phyloP scores from a whole-genome alignment of 192 early-diverging fungal species.

The Coemansia sp. region DNA sequence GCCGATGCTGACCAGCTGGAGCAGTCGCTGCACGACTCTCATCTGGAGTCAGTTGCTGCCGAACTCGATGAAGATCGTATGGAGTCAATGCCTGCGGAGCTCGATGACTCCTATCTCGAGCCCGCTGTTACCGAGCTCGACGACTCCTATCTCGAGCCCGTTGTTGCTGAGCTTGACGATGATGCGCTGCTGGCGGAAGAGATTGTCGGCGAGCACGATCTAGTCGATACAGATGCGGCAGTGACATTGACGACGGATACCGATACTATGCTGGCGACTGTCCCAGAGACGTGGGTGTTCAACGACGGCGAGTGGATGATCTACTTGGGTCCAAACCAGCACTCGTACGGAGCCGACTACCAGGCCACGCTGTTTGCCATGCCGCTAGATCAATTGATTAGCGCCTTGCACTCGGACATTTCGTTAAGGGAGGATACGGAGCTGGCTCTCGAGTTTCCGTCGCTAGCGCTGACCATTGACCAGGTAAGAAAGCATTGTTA shows the following conservation, averaged over 20 bases:
- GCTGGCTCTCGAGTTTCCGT: constrained; percentile 51
- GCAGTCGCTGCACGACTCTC: constrained; percentile 1
- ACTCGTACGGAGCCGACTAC: constrained; percentile 21
- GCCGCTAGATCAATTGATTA: constrained; percentile 36
- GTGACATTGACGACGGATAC: too few relatives aligned
- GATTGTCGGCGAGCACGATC: neutral
- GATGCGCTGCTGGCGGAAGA: neutral
- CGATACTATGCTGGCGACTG: neutral
- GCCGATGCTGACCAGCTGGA: neutral
- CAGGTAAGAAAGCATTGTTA: constrained; percentile 27
- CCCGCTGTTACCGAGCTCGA: neutral
- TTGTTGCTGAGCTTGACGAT: neutral
- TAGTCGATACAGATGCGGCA: neutral
- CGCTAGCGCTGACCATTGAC: constrained; percentile 39
- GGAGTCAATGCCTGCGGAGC: neutral
- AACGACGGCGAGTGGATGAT: constrained; percentile 51
- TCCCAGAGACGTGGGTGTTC: constrained; percentile 44
- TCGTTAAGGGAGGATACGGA: constrained; percentile 25
- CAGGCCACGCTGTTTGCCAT: constrained; percentile 32
- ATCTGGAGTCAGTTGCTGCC: neutral
- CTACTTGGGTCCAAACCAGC: constrained; percentile 40
- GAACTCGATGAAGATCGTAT: neutral
- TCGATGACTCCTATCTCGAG: neutral
- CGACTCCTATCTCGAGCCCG: neutral
- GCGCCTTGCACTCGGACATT: constrained; percentile 34